These are phyloP conservation scores for Didymella lethalis DNA, from an alignment of 2,329 filamentous ascomycete species.

Conservation along the genomic window DNA sequence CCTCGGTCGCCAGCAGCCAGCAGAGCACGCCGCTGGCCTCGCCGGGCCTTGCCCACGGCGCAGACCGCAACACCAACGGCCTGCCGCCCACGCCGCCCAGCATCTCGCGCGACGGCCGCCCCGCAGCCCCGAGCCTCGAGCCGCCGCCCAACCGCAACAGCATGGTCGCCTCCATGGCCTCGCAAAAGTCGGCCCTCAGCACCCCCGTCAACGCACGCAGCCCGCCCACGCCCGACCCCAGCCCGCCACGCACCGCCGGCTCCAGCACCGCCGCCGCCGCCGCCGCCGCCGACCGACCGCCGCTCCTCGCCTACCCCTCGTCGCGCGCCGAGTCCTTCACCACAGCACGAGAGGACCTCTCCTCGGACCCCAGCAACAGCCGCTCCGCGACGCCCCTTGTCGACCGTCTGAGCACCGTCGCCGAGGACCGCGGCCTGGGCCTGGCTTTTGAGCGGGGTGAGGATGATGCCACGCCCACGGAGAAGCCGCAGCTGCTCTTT, in stretches of 20 bases:
- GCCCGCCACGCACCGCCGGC: slow-evolving; percentile 43
- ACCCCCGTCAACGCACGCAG: slow-evolving; percentile 53
- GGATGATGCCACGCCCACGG: slow-evolving; percentile 44
- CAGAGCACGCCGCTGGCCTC: slow-evolving; percentile 42
- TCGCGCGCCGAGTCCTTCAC: slow-evolving; percentile 57
- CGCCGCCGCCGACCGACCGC: slow-evolving; percentile 33
- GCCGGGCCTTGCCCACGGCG: slow-evolving; percentile 33
- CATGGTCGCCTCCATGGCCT: slow-evolving; percentile 49
- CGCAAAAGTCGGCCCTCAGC: slow-evolving; percentile 50
- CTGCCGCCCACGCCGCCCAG: slow-evolving; percentile 58
- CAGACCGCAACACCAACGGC: slow-evolving; percentile 49
- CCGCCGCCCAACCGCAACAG: slow-evolving; percentile 51
- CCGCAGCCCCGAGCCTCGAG: slow-evolving; percentile 28
- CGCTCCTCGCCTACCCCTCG: slow-evolving; percentile 49
- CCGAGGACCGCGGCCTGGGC: slow-evolving; percentile 46
- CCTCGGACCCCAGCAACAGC: slow-evolving; percentile 45
- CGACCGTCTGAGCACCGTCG: slow-evolving; percentile 40
- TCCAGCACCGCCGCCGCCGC: slow-evolving; percentile 2
- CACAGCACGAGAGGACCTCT: slow-evolving; percentile 55
- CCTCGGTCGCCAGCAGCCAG: slow-evolving; percentile 32
- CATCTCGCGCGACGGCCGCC: slow-evolving; percentile 43
- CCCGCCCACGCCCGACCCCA: slow-evolving; percentile 51
- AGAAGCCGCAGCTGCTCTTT: slow-evolving; percentile 27
- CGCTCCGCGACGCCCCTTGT: slow-evolving; percentile 38
- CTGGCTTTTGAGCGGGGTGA: slow-evolving; percentile 47